Evolutionary conservation across 2,329 filamentous ascomycete genomes (phyloP).

Genomic region (Phyllosticta ampelicida): DNA sequence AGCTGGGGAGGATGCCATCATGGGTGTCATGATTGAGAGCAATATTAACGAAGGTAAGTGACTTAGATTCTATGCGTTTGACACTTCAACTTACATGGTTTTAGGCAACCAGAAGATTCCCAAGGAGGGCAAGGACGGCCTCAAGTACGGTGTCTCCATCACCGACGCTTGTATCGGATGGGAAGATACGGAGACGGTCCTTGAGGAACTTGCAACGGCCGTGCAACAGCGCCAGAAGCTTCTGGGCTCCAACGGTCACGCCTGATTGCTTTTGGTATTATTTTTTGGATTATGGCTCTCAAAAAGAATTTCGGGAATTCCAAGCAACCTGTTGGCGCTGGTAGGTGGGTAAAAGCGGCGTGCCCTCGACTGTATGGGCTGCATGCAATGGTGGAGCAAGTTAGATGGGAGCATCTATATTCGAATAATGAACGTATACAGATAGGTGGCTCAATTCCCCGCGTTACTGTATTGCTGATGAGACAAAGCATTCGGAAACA

Average conservation of each 20-base stretch:
- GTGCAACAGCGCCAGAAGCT: slow-evolving; percentile 61
- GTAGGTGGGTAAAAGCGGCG: not conserved
- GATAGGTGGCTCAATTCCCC: not conserved
- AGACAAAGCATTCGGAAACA: not conserved
- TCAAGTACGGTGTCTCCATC: slow-evolving; percentile 92
- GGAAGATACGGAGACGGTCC: slow-evolving; percentile 74
- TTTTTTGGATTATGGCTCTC: not conserved
- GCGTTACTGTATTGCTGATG: not conserved
- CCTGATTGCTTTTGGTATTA: slow-evolving; percentile 3
- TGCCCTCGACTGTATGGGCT: not conserved
- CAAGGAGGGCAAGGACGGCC: slow-evolving; percentile 67
- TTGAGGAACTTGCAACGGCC: slow-evolving; percentile 67
- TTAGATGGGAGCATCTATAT: not conserved
- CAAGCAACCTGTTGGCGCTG: not conserved
- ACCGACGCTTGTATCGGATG: slow-evolving; percentile 95
- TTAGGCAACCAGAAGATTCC: slow-evolving; percentile 79
- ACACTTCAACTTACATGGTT: not conserved
- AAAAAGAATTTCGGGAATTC: not conserved
- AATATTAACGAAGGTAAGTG: slow-evolving; percentile 82
- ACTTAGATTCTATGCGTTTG: slow-evolving; percentile 22
- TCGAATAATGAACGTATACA: not conserved
- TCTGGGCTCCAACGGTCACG: slow-evolving; percentile 23
- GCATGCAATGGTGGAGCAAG: too few species aligned
- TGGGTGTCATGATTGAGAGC: slow-evolving; percentile 98
- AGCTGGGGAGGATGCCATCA: slow-evolving; percentile 73